phyloP scores from a whole-genome alignment of 2,329 filamentous ascomycete species.

The Cordyceps javanica region DNA sequence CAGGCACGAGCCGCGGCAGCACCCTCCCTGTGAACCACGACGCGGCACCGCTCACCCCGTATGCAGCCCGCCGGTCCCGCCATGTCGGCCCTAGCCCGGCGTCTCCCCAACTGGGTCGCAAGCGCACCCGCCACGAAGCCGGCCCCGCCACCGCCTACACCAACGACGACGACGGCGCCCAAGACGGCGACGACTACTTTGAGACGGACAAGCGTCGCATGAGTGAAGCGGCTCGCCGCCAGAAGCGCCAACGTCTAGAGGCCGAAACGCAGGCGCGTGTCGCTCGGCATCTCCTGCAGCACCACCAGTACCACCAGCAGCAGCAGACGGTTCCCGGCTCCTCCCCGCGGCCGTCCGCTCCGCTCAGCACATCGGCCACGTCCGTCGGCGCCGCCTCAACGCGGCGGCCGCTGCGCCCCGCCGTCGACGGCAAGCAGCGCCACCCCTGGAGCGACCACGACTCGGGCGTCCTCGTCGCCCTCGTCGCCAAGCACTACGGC shows the following conservation, averaged over 20 bases:
- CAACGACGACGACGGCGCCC: constrained; percentile 15
- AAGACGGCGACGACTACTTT: constrained; percentile 23
- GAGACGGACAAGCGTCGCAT: constrained; percentile 22
- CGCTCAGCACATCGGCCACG: background rate
- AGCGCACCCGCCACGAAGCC: background rate
- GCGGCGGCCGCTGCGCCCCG: background rate
- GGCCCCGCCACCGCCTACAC: background rate
- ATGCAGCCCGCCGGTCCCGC: background rate
- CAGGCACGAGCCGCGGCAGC: background rate
- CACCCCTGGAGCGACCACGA: constrained; percentile 39
- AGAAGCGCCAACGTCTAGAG: constrained; percentile 14
- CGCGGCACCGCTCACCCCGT: background rate
- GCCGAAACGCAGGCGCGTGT: too few relatives aligned
- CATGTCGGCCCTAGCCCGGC: background rate
- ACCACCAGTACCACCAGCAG: background rate
- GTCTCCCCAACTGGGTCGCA: background rate
- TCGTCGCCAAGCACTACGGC: constrained; percentile 28
- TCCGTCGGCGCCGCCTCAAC: background rate
- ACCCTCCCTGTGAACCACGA: background rate
- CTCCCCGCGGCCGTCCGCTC: background rate
- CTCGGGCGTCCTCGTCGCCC: constrained; percentile 32
- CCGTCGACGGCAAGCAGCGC: constrained; percentile 21
- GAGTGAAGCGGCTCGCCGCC: constrained; percentile 18
- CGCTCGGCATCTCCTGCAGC: background rate
- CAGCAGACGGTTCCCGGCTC: background rate